Base-by-base conservation (phyloP, 2,329 filamentous ascomycete genomes). In the Pseudogymnoascus sp. region DNA sequence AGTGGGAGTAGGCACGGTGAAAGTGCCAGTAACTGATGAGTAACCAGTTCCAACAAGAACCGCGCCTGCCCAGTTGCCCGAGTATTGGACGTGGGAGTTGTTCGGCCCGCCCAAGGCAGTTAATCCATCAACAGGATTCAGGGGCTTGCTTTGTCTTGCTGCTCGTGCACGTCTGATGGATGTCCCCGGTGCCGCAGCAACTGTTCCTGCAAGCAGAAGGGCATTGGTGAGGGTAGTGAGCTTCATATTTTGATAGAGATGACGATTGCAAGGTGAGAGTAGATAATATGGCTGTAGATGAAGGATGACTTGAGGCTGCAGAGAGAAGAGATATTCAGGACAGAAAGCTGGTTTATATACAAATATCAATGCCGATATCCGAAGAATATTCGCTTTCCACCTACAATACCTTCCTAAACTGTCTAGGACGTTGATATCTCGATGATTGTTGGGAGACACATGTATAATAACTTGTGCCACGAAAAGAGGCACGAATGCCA, bases 51-150 rank as follows among this genome's bases (percentile, higher is more conserved):
- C 77, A 35, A 79, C 41, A 60, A 83, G 76, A 7, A 85, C 80
- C 0, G 81, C 81, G 35, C 84, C 84, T 7, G 82, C 80, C 84
- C 84, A 86, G 75, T 85, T 86, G 68, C 73, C 75, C 63, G 75
- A 79, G 74, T 84, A 84, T 31, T 77, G 66, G 27, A 80, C 77
- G 13, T 81, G 69, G 58, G 74, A 74, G 31, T 74, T 76, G 67
- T 75, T 76, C 41, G 70, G 73, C 65, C 44, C 42, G 2, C 13
- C 68, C 69, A 51, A 67, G 66, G 12, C 67, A 51, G 33, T 67
- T 65, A 69, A 39, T 69, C 69, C 63, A 70, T 73, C 62, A 68
- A 74, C 60, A 68, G 72, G 66, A 67, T 71, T 65, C 65, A 74
- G 62, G 65, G 68, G 65, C 65, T 69, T 66, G 62, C 69, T 63